A percentile compares a stretch with the other conserved stretches of the same genome.
phyloP scores from a whole-genome alignment of 2,329 filamentous ascomycete genomes.

The Stromatinia cepivora region DNA sequence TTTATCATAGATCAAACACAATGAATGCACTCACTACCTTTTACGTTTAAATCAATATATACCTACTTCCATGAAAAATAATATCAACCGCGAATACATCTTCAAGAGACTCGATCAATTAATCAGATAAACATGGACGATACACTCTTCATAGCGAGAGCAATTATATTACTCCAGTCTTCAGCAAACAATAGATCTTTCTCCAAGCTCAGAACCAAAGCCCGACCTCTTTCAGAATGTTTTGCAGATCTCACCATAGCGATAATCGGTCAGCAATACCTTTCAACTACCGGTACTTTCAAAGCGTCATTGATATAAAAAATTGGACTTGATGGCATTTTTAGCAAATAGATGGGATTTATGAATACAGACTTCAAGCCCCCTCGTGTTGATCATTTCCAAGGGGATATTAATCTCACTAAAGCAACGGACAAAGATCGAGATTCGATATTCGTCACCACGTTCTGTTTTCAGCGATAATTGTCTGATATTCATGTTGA shows the following conservation, averaged over 20 bases:
- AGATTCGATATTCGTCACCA: background rate
- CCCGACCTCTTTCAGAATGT: background rate
- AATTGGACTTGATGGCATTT: background rate
- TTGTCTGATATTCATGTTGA: too few relatives aligned
- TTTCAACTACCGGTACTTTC: background rate
- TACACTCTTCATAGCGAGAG: background rate
- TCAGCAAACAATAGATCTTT: background rate
- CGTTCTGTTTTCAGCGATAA: background rate
- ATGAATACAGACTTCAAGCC: background rate
- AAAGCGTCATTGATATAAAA: background rate
- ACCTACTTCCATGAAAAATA: background rate
- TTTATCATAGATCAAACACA: background rate
- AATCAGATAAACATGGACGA: background rate
- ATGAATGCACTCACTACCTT: too few relatives aligned
- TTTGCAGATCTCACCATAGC: conserved; percentile 1
- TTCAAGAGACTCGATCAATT: background rate
- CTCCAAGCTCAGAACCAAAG: too few relatives aligned
- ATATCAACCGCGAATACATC: background rate
- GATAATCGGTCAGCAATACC: background rate
- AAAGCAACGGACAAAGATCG: background rate
- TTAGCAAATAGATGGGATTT: background rate
- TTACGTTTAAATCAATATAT: background rate
- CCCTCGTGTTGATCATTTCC: conserved; percentile 14
- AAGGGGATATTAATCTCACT: background rate
- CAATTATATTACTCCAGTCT: background rate